Evolutionary conservation across 768 basidiomycete species (phyloP), one percentile per base, ranked within the genome.

Genomic region (Calocera viscosa): DNA sequence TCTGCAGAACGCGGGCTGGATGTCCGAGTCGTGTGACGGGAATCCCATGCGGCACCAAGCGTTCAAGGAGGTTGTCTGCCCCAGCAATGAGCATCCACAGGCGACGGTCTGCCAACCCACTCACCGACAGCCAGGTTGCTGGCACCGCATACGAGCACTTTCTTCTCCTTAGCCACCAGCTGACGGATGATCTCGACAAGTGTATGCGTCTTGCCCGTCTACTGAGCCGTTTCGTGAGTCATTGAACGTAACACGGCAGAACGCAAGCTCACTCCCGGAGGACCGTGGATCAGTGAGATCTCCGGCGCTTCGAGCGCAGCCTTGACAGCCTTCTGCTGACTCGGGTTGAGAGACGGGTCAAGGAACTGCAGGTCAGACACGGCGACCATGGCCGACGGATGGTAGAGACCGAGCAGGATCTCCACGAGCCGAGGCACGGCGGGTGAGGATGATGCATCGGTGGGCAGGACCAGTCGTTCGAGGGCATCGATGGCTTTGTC

Each of bases 161-260:
- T 83, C 66, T 77, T 73, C 17, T 70, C 70, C 33, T 73, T 72
- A 1, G 66, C 47, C 2, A 79, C 75, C 26, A 94, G 77, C 72
- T 97, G 94, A 32, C 90, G 86, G 67, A 97, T 90, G 64, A 96
- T 83, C 75, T 99, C 95, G 35, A 97, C 88, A 19, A 99, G 81
- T 0, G 95, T 96, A 70, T 93, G 90, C 0, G 95, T 99, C 79
- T 98, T 98, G 7, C 95, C 95, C 1, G 94, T 95, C 67, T 90
- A 87, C 86, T 65, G 43, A 64, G 11, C 63, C 12, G n/a, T 11
- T 24, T 24, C 10, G 49, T 68, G 19, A 60, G 11, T 16, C 53
- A 32, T 10, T 28, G 26, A 14, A 28, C 53, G 14, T 11, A 11
- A 2, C 7, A 19, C 43, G 43, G 53, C 19, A 14, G 30, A 32